Percentiles rank a stretch among this genome's conserved stretches.
Evolutionary conservation across 805 yeast species (phyloP).

Genomic region (Blastobotrys attinorum): DNA sequence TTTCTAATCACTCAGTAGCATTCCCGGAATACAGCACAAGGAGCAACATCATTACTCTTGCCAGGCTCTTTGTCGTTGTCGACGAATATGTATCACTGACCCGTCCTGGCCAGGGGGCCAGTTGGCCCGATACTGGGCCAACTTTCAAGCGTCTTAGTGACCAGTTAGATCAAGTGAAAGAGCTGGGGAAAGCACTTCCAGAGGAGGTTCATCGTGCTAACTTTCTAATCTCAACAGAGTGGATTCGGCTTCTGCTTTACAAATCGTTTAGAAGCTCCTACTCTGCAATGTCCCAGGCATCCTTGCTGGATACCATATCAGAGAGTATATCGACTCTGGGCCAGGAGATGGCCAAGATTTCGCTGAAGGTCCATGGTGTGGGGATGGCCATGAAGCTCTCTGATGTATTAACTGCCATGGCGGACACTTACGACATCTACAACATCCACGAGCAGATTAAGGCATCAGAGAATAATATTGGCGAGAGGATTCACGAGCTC

Average conservation of each 20-base stretch:
- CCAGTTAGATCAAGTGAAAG: background rate
- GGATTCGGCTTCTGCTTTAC: constrained; percentile 9
- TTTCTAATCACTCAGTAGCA: constrained; percentile 5
- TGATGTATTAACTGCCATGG: constrained; percentile 7
- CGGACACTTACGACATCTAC: constrained; percentile 5
- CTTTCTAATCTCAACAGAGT: constrained; percentile 10
- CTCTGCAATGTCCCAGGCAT: background rate
- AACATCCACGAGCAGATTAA: background rate
- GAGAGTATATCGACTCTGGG: constrained; percentile 6
- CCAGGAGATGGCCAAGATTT: constrained; percentile 4
- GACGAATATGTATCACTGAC: constrained; percentile 7
- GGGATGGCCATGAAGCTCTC: constrained; percentile 15
- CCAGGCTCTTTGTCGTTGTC: constrained; percentile 10
- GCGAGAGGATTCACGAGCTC: background rate
- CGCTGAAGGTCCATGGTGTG: constrained; percentile 12
- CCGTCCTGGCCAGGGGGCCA: background rate
- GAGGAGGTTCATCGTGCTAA: constrained; percentile 12
- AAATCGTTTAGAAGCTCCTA: background rate
- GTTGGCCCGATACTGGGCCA: background rate
- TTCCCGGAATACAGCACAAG: constrained; percentile 5
- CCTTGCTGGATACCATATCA: constrained; percentile 1
- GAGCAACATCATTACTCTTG: constrained; percentile 8
- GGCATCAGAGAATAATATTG: background rate
- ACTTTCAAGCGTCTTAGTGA: background rate
- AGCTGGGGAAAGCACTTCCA: background rate